These are phyloP conservation scores for Trichosanthes cucumerina DNA, from an alignment of 306 rosid species.

Conservation along the genomic window DNA sequence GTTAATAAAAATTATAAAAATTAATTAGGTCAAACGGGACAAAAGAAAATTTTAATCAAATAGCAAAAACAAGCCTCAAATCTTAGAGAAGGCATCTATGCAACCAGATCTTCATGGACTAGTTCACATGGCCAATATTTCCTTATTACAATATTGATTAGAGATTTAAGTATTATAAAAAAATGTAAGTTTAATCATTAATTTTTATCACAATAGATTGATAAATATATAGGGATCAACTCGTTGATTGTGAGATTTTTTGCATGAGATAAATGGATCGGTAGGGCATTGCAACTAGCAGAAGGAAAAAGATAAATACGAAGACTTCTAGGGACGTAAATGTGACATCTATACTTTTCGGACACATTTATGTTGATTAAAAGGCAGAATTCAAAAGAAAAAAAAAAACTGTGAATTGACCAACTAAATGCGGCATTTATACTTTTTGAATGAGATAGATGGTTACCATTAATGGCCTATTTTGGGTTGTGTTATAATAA, in stretches of 20 bases:
- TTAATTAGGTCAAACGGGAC: neutral
- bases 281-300: neutral
- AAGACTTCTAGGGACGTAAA: neutral
- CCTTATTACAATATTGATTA: neutral
- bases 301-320: neutral
- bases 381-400: neutral
- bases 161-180: neutral
- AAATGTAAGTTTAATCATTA: neutral
- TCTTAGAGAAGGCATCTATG: neutral
- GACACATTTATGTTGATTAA: neutral
- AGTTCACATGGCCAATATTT: neutral
- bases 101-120: neutral
- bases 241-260: neutral
- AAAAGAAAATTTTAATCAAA: constrained; percentile 2
- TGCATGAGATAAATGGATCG: neutral
- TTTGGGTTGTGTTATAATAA: no score
- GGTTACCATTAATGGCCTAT: neutral
- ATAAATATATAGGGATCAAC: neutral
- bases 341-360: neutral
- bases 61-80: neutral
- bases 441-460: neutral
- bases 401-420: neutral
- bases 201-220: neutral
- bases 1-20: constrained; percentile 16
- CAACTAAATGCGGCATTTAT: neutral